Conservation (phyloP, 1,284 basidiomycete species). For the Sporisorium iseilematis-ciliati region DNA sequence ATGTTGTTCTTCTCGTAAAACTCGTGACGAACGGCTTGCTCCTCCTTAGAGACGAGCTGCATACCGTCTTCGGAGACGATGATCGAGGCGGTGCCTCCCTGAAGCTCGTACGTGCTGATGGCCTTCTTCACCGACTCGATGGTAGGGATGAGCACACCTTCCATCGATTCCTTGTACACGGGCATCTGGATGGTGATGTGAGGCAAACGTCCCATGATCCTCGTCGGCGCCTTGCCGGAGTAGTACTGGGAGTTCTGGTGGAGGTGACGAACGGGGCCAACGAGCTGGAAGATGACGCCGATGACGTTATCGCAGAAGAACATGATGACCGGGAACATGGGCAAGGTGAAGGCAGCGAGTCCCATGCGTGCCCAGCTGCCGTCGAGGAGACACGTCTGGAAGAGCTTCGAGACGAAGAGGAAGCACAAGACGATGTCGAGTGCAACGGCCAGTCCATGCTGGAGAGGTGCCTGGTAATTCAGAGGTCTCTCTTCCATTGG, state of each 20-base stretch:
- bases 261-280: slow-evolving; percentile 77
- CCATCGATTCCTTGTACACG: slow-evolving; percentile 77
- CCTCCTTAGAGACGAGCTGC: slow-evolving; percentile 75
- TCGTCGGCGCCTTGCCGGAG: slow-evolving; percentile 71
- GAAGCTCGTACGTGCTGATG: slow-evolving; percentile 85
- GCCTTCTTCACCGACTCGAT: slow-evolving; percentile 84
- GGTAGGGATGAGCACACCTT: slow-evolving; percentile 75
- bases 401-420: slow-evolving; percentile 76
- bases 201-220: slow-evolving; percentile 79
- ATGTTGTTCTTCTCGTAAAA: slow-evolving; percentile 83
- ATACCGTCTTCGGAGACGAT: slow-evolving; percentile 83
- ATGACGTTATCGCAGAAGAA: slow-evolving; percentile 76
- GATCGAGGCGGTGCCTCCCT: slow-evolving; percentile 82
- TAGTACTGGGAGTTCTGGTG: slow-evolving; percentile 69
- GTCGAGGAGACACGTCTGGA: slow-evolving; percentile 80
- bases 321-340: slow-evolving; percentile 78
- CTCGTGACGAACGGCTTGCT: slow-evolving; percentile 77
- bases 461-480: slow-evolving; percentile 81
- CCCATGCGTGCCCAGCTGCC: slow-evolving; percentile 76
- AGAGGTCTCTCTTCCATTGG: slow-evolving; percentile 71
- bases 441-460: slow-evolving; percentile 77
- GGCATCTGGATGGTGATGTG: slow-evolving; percentile 83
- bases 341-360: slow-evolving; percentile 74
- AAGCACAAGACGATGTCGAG: slow-evolving; percentile 72
- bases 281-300: slow-evolving; percentile 66